Evolutionary conservation across 2,329 filamentous ascomycete genomes (phyloP), one percentile per base, ranked within the genome.

Genomic region (Fusarium redolens): DNA sequence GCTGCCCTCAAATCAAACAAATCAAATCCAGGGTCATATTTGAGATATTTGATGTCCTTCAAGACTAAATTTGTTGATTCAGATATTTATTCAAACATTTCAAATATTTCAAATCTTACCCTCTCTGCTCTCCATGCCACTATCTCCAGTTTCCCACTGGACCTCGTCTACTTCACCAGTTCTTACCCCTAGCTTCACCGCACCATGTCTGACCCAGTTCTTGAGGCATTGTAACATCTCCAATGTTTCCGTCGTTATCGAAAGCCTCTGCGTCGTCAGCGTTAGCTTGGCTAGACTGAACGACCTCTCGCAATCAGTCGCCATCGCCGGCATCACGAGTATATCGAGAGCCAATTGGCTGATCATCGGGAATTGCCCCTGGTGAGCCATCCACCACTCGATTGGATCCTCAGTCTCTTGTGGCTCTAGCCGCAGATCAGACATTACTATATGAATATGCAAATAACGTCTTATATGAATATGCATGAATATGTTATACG

Each of bases 261-360:
- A 31, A n/a, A 54, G 37, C 25, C 25, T 54, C 15, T 54, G 37
- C 4, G 37, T 31, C 13, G 51, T 54, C 15, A 57, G 1, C 18
- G 54, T 43, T 12, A 57, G 17, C 43, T 58, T 58, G 18, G 55
- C 43, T 1, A 58, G 55, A 33, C 55, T 58, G 22, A 58, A 58
- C 8, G 33, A 48, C 25, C 55, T 48, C 43, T 58, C 55, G 5
- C 43, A 58, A 40, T 58, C 31, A 31, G 33, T 58, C 7, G 55
- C 55, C 22, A 58, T 48, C 22, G 55, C 55, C 18, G 25, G 43
- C 31, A 58, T 58, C 12, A 33, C 55, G 7, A 41, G 25, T 56
- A 65, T 61, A 50, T 65, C 50, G 4, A 65, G 41, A 55, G 50
- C 62, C 8, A 60, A 37, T n/a, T 50, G 50, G 50, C 63, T 60